Evolutionary conservation across 164 flowering plant species (phyloP).

Genomic region (Euptelea pleiosperma): DNA sequence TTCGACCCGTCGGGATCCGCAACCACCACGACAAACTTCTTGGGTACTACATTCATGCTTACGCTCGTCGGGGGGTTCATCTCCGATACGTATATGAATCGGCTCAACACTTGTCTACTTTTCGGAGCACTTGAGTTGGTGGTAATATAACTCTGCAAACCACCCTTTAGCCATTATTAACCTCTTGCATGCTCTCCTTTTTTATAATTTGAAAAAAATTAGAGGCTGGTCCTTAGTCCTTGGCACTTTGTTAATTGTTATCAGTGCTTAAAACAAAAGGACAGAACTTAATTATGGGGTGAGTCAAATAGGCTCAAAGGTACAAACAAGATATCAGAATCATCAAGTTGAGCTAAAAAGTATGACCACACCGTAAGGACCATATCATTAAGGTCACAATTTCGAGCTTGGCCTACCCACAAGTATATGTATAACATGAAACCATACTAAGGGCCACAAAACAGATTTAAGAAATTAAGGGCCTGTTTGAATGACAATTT

Average conservation of each 20-base stretch:
- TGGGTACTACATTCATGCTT: constrained; percentile 29
- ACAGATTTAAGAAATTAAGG: too few relatives aligned
- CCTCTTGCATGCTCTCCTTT: neutral
- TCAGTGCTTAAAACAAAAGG: too few relatives aligned
- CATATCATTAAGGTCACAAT: too few relatives aligned
- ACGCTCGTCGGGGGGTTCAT: constrained; percentile 29
- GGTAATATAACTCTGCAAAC: constrained; percentile 8
- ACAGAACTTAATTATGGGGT: too few relatives aligned
- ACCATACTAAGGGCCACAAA: too few relatives aligned
- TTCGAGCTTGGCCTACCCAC: too few relatives aligned
- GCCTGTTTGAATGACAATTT: too few relatives aligned
- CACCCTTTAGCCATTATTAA: neutral
- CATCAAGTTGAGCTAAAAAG: too few relatives aligned
- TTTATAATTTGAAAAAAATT: neutral
- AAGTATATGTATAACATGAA: too few relatives aligned
- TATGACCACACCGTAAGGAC: too few relatives aligned
- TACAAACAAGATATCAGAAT: too few relatives aligned
- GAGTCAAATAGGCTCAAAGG: too few relatives aligned
- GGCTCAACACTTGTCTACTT: constrained; percentile 21
- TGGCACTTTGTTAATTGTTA: neutral
- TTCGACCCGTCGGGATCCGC: constrained; percentile 24
- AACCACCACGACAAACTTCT: constrained; percentile 25
- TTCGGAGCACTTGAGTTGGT: constrained; percentile 23
- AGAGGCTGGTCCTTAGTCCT: neutral
- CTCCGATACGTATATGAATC: constrained; percentile 24